These are phyloP conservation scores for Aureobasidium sp. DNA, from an alignment of 2,329 filamentous ascomycete species.

Conservation along the genomic window DNA sequence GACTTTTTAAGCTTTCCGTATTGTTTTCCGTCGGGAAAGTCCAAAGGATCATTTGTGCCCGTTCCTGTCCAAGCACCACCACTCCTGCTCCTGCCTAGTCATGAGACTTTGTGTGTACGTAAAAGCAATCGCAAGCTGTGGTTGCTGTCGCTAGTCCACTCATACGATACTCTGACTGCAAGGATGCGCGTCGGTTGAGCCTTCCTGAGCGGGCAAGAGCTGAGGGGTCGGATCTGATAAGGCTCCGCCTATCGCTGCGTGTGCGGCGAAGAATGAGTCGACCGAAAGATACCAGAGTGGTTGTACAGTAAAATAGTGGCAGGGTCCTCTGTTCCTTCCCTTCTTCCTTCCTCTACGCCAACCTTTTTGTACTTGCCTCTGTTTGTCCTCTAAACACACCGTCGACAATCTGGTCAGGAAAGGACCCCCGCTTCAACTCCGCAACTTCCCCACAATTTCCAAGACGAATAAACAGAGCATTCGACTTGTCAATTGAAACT, in stretches of 20 bases:
- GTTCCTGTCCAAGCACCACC: no score
- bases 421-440: not conserved
- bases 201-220: slow-evolving; percentile 15
- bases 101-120: not conserved
- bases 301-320: slow-evolving; percentile 1
- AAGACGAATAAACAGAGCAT: not conserved
- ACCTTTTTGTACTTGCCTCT: no score
- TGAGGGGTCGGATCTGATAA: slow-evolving; percentile 18
- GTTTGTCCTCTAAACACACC: not conserved
- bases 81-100: not conserved
- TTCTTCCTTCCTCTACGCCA: not conserved
- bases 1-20: not conserved
- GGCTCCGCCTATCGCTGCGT: slow-evolving; percentile 8
- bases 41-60: not conserved
- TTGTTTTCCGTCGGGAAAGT: slow-evolving; percentile 14
- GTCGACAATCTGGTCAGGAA: not conserved
- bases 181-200: not conserved
- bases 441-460: slow-evolving; percentile 14
- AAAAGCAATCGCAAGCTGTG: not conserved
- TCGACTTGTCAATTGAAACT: not conserved
- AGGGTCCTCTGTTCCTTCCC: not conserved
- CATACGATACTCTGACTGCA: not conserved
- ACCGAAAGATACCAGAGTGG: not conserved
- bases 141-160: not conserved
- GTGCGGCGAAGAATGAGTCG: slow-evolving; percentile 3